These are phyloP conservation scores for Cyberlindnera saturnus DNA, from an alignment of 805 yeast genomes.

Conservation along the genomic window DNA sequence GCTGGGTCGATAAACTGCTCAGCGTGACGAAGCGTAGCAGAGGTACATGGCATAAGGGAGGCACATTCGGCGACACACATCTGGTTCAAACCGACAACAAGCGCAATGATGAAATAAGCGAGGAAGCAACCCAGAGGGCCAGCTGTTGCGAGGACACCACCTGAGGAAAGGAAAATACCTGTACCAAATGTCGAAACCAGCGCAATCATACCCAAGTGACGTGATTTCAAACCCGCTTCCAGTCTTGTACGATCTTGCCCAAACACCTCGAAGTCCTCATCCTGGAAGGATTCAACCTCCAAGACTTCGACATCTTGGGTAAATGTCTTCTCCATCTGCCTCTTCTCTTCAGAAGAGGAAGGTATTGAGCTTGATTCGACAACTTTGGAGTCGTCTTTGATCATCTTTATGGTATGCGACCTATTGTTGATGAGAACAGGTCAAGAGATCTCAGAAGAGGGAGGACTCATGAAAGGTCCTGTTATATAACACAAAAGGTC, in stretches of 20 bases:
- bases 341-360: constrained; percentile 4
- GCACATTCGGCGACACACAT: constrained; percentile 35
- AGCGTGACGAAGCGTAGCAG: constrained; percentile 31
- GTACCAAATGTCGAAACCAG: constrained; percentile 42
- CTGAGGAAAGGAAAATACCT: constrained; percentile 35
- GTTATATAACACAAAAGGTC: too few relatives aligned
- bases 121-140: constrained; percentile 32
- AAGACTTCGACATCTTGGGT: constrained; percentile 12
- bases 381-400: not conserved
- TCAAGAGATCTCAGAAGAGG: too few relatives aligned
- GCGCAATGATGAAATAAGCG: constrained; percentile 28
- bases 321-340: constrained; percentile 5
- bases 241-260: constrained; percentile 14
- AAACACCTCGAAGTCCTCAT: constrained; percentile 9
- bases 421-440: too few relatives aligned
- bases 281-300: constrained; percentile 8
- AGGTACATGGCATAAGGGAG: constrained; percentile 33
- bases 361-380: not conserved
- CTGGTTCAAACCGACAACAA: constrained; percentile 34
- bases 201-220: constrained; percentile 44
- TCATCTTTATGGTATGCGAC: too few relatives aligned
- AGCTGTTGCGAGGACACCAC: constrained; percentile 31
- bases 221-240: constrained; percentile 17
- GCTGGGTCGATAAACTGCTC: constrained; percentile 38
- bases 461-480: too few relatives aligned